Evolutionary conservation across 2,329 filamentous ascomycete species (phyloP).

Genomic region (Pseudocercospora vitis): DNA sequence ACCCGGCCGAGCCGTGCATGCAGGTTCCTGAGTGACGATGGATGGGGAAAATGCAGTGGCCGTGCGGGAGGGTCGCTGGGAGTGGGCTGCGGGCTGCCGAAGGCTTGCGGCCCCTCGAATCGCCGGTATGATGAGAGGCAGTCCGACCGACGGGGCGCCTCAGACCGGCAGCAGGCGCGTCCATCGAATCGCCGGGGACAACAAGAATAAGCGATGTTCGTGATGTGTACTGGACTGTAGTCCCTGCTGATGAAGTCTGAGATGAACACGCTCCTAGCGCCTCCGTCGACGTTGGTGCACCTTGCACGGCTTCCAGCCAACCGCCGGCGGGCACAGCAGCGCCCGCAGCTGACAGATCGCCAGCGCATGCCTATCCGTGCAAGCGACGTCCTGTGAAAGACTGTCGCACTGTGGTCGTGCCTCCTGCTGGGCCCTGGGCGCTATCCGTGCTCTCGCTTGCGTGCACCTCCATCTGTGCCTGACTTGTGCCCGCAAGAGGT

Average conservation of each 20-base stretch:
- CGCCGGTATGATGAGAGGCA: background rate
- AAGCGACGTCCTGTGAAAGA: background rate
- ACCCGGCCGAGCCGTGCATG: background rate
- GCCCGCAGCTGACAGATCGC: conserved; percentile 5
- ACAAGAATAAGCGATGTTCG: too few relatives aligned
- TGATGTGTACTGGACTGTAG: too few relatives aligned
- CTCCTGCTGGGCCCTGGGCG: background rate
- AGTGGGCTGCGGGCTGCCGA: conserved; percentile 1
- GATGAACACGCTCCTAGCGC: background rate
- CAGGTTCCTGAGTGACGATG: background rate
- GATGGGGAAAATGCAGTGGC: background rate
- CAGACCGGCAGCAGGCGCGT: background rate
- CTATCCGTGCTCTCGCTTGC: background rate
- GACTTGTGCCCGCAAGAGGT: background rate
- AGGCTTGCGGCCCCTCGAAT: background rate
- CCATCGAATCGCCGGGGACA: background rate
- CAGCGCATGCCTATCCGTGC: conserved; percentile 1
- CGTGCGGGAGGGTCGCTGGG: background rate
- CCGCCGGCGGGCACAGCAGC: background rate
- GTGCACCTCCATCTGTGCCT: background rate
- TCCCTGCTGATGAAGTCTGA: too few relatives aligned
- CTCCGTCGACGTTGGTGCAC: background rate
- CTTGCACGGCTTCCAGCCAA: background rate
- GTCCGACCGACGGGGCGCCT: background rate
- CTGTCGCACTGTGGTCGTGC: background rate